Evolutionary conservation across 768 basidiomycete species (phyloP).

Genomic region (Leccinum disarticulatum): DNA sequence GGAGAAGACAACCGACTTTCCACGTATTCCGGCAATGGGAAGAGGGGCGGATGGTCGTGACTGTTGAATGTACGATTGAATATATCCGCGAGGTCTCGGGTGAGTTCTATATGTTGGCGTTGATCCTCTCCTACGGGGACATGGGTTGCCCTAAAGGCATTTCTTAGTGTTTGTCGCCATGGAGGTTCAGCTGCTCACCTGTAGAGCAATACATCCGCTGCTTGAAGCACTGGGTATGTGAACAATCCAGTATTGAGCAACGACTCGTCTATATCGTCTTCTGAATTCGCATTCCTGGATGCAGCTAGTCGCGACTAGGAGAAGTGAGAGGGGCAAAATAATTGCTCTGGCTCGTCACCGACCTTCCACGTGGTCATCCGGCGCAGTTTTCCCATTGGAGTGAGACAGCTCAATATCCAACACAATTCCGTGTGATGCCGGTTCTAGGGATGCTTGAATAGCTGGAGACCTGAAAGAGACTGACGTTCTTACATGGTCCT

Average conservation of each 20-base stretch:
- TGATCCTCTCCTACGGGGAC: constrained; percentile 98
- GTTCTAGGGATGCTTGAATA: constrained; percentile 48
- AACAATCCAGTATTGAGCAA: constrained; percentile 83
- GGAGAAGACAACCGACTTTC: constrained; percentile 55
- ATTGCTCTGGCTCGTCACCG: constrained; percentile 7
- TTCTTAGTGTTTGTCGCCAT: neutral
- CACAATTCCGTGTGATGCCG: constrained; percentile 81
- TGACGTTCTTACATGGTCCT: constrained; percentile 71
- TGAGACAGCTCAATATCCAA: constrained; percentile 87
- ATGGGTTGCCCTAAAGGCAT: constrained; percentile 67
- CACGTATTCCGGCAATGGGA: constrained; percentile 70
- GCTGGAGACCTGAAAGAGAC: neutral
- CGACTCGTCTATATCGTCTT: constrained; percentile 79
- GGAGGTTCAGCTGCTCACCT: constrained; percentile 44
- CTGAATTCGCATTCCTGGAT: constrained; percentile 69
- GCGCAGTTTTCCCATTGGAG: constrained; percentile 77
- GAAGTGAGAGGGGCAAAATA: neutral
- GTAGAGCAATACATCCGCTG: constrained; percentile 88
- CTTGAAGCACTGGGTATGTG: constrained; percentile 91
- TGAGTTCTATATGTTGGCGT: constrained; percentile 88
- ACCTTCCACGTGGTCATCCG: constrained; percentile 99
- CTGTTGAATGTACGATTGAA: constrained; percentile 73
- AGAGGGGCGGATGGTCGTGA: constrained; percentile 45
- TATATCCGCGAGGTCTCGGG: constrained; percentile 75
- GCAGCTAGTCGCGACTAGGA: constrained; percentile 71